These are phyloP conservation scores for Dendryphion nanum DNA, from an alignment of 2,329 filamentous ascomycete genomes.

Conservation along the genomic window DNA sequence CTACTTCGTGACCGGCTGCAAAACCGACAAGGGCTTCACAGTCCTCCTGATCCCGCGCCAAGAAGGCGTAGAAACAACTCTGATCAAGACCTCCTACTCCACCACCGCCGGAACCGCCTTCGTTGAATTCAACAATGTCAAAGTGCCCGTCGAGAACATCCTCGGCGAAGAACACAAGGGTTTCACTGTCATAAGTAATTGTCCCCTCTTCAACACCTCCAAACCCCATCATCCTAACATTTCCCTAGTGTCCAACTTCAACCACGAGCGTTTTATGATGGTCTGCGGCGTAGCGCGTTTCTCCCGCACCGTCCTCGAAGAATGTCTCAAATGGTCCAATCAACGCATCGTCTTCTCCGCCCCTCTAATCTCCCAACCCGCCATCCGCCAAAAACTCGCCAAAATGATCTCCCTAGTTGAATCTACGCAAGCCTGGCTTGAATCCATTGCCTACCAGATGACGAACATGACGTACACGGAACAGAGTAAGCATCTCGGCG, in stretches of 20 bases:
- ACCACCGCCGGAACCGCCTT: conserved; percentile 74
- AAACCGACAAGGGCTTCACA: conserved; percentile 74
- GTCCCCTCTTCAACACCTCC: background rate
- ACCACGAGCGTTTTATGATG: conserved; percentile 82
- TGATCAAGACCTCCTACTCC: conserved; percentile 81
- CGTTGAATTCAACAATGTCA: conserved; percentile 82
- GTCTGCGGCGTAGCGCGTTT: conserved; percentile 62
- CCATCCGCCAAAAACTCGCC: conserved; percentile 77
- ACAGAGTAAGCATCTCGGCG: conserved; percentile 72
- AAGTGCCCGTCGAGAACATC: conserved; percentile 75
- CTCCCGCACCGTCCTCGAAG: conserved; percentile 70
- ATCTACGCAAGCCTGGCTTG: conserved; percentile 82
- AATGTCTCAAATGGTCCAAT: conserved; percentile 85
- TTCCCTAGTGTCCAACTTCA: conserved; percentile 70
- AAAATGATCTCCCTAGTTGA: conserved; percentile 84
- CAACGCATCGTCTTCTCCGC: conserved; percentile 84
- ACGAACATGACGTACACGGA: conserved; percentile 77
- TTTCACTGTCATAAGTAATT: conserved; percentile 67
- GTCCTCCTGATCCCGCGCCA: conserved; percentile 73
- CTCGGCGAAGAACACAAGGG: conserved; percentile 83
- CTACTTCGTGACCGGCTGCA: conserved; percentile 80
- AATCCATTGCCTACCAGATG: conserved; percentile 86
- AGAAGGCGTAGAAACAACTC: conserved; percentile 72
- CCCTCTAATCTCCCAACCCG: conserved; percentile 77
- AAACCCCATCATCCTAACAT: background rate